These are phyloP conservation scores for Monilinia aucupariae DNA, from an alignment of 2,329 filamentous ascomycete species.

Conservation along the genomic window DNA sequence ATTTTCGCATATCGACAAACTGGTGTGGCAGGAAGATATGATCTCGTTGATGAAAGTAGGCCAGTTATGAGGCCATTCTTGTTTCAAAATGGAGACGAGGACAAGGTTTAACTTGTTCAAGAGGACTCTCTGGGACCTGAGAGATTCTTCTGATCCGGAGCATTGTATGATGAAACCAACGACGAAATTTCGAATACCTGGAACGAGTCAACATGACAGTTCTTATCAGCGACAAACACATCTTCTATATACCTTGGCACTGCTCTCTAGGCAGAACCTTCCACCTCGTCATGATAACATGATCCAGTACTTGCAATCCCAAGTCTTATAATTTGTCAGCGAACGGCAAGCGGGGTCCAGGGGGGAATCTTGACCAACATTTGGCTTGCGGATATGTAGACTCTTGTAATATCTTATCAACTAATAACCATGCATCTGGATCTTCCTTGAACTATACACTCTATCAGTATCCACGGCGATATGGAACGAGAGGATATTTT, in stretches of 20 bases:
- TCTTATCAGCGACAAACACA: neutral
- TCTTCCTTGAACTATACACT: constrained; percentile 87
- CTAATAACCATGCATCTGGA: constrained; percentile 93
- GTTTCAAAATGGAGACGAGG: constrained; percentile 94
- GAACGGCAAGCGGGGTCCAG: neutral
- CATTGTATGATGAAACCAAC: constrained; percentile 97
- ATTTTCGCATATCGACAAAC: constrained; percentile 96
- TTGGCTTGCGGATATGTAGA: constrained; percentile 94
- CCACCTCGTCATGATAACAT: constrained; percentile 98
- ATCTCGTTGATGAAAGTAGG: constrained; percentile 99
- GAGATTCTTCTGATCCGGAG: constrained; percentile 81
- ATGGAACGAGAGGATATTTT: constrained; percentile 10
- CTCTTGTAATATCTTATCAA: constrained; percentile 93
- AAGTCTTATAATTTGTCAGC: constrained; percentile 55
- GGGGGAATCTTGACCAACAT: constrained; percentile 53
- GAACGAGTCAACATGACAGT: constrained; percentile 24
- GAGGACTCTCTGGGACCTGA: constrained; percentile 78
- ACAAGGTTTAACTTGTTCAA: constrained; percentile 98
- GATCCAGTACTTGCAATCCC: constrained; percentile 92
- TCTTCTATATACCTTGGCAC: constrained; percentile 63
- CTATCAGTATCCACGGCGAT: constrained; percentile 24
- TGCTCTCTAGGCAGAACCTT: constrained; percentile 95
- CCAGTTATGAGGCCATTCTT: constrained; percentile 99
- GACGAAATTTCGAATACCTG: constrained; percentile 97
- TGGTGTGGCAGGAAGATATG: constrained; percentile 90